phyloP scores from a whole-genome alignment of 805 yeast species.

The Candida endomychidarum region DNA sequence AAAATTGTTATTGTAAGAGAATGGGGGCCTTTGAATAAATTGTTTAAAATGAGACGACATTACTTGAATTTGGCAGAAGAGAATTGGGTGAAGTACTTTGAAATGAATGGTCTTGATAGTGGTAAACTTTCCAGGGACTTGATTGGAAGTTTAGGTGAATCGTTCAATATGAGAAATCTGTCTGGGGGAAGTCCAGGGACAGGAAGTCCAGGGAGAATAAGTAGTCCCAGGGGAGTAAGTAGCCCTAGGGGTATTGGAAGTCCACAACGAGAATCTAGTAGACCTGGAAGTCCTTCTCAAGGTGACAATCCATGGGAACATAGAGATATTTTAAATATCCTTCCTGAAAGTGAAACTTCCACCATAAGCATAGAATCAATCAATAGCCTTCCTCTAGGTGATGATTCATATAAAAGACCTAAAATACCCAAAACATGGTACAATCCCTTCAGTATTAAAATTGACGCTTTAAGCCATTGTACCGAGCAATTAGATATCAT shows the following conservation, averaged over 20 bases:
- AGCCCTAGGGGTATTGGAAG: neutral
- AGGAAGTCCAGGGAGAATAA: slow-evolving; percentile 6
- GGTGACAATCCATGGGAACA: no score
- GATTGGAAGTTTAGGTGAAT: slow-evolving; percentile 30
- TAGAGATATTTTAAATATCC: no score
- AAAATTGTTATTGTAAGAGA: slow-evolving; percentile 80
- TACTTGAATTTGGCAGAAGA: slow-evolving; percentile 61
- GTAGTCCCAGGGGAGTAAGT: slow-evolving; percentile 4
- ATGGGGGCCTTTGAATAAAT: slow-evolving; percentile 71
- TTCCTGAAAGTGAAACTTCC: neutral
- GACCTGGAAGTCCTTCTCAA: no score
- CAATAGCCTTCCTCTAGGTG: slow-evolving; percentile 24
- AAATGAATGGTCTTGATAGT: slow-evolving; percentile 27
- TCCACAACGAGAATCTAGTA: no score
- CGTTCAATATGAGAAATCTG: slow-evolving; percentile 18
- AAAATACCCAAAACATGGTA: slow-evolving; percentile 55
- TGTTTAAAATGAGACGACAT: slow-evolving; percentile 58
- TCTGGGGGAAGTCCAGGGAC: slow-evolving; percentile 2
- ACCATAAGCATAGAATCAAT: slow-evolving; percentile 8
- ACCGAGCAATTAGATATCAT: slow-evolving; percentile 65
- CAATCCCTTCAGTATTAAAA: slow-evolving; percentile 64
- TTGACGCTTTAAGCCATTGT: slow-evolving; percentile 80
- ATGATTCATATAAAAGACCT: slow-evolving; percentile 51
- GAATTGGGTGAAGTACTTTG: slow-evolving; percentile 70
- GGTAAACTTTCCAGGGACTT: slow-evolving; percentile 25